Conservation (phyloP, 805 yeast genomes). For the Millerozyma miso region DNA sequence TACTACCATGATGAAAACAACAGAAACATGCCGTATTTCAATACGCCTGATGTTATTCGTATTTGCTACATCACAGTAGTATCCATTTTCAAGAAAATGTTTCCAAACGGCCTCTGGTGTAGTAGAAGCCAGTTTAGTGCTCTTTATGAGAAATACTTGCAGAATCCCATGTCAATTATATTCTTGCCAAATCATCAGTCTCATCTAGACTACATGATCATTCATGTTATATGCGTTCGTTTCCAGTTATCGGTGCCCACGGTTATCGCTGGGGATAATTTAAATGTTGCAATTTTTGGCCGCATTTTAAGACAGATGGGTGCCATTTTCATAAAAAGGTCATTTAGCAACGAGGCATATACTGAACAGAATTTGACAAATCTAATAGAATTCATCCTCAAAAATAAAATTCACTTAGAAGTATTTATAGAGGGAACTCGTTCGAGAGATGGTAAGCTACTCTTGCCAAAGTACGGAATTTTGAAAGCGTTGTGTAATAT, state of each 20-base stretch:
- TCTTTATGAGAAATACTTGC: conserved; percentile 27
- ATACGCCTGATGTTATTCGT: conserved; percentile 21
- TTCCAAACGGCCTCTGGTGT: conserved; percentile 41
- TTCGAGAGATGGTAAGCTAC: conserved; percentile 60
- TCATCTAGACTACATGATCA: conserved; percentile 56
- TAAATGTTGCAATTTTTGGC: conserved; percentile 56
- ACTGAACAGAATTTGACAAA: conserved; percentile 46
- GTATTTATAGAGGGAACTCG: conserved; percentile 66
- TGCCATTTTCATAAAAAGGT: conserved; percentile 55
- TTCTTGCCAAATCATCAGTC: conserved; percentile 60
- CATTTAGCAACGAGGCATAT: conserved; percentile 39
- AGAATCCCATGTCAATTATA: conserved; percentile 42
- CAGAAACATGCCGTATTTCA: conserved; percentile 33
- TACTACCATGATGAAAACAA: conserved; percentile 33
- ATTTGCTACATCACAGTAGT: conserved; percentile 37
- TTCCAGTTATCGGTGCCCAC: conserved; percentile 52
- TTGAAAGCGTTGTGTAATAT: conserved; percentile 49
- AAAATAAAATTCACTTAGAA: conserved; percentile 49
- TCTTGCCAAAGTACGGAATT: conserved; percentile 60
- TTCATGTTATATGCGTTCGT: conserved; percentile 51
- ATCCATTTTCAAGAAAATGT: conserved; percentile 29
- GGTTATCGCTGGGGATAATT: conserved; percentile 64
- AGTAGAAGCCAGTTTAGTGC: conserved; percentile 24
- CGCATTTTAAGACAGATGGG: conserved; percentile 46
- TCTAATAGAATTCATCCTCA: conserved; percentile 45